phyloP scores from a whole-genome alignment of 441 rosid genomes.

The Aleurites moluccanus region DNA sequence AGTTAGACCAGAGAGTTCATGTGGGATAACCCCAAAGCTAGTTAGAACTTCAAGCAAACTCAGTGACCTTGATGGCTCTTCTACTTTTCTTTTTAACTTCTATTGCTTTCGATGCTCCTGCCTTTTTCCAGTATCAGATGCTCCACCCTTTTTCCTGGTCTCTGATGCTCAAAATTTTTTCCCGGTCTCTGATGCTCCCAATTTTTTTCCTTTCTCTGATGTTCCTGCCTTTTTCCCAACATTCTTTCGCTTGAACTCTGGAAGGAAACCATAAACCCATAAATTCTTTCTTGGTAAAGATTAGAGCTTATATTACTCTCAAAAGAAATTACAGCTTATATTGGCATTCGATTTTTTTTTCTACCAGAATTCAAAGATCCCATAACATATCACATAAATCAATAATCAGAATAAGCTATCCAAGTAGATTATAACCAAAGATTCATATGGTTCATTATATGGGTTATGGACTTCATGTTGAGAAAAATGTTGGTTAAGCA shows the following conservation, averaged over 20 bases:
- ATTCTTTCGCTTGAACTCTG: conserved; percentile 65
- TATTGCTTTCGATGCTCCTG: conserved; percentile 39
- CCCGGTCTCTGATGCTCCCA: not conserved
- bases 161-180: conserved; percentile 45
- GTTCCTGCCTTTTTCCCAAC: conserved; percentile 52
- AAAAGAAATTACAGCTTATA: too few species aligned
- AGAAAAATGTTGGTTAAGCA: not conserved
- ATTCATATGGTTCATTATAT: not conserved
- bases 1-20: conserved; percentile 55
- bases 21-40: conserved; percentile 60
- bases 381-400: not conserved
- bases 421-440: not conserved
- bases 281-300: not conserved
- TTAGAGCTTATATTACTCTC: not conserved
- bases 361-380: not conserved
- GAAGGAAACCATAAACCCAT: conserved; percentile 7
- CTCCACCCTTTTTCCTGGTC: conserved; percentile 45
- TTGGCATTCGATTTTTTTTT: too few species aligned
- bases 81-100: conserved; percentile 53
- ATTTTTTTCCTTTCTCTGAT: conserved; percentile 37
- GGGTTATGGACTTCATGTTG: not conserved
- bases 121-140: conserved; percentile 47
- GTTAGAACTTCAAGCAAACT: too few species aligned
- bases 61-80: conserved; percentile 36
- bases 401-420: not conserved